A percentile compares a stretch with the other conserved stretches of the same genome.
Conservation (phyloP, 2,329 filamentous ascomycete species). For the Thelonectria olida region DNA sequence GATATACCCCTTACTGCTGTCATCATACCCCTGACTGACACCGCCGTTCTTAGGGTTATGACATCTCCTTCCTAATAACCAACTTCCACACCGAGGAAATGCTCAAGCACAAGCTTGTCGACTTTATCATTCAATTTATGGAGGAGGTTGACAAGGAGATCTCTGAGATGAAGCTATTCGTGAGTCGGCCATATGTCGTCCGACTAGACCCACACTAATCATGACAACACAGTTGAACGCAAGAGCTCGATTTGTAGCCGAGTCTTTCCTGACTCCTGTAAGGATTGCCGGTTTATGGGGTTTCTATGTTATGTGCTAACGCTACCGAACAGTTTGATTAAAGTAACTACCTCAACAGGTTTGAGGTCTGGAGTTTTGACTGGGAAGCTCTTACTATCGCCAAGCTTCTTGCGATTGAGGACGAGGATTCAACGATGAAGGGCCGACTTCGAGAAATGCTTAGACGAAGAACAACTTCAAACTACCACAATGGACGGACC, state of each 20-base stretch:
- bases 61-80: constrained; percentile 98
- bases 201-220: constrained; percentile 26
- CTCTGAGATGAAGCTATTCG: constrained; percentile 99
- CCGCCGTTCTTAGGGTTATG: constrained; percentile 76
- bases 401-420: constrained; percentile 22
- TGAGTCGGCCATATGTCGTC: constrained; percentile 58
- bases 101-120: constrained; percentile 98
- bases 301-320: constrained; percentile 1
- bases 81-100: constrained; percentile 99
- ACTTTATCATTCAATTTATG: constrained; percentile 99
- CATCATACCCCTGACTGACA: constrained; percentile 27
- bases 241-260: constrained; percentile 94
- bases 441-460: constrained; percentile 20
- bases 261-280: constrained; percentile 97
- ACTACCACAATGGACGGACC: constrained; percentile 19
- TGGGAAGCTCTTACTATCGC: constrained; percentile 24
- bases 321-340: constrained; percentile 46
- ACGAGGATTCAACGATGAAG: constrained; percentile 24
- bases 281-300: constrained; percentile 34
- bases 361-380: constrained; percentile 30
- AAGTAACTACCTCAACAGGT: constrained; percentile 29
- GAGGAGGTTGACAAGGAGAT: constrained; percentile 99
- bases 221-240: constrained; percentile 79
- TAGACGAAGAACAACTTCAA: constrained; percentile 18
- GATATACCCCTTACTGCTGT: background rate